phyloP scores from a whole-genome alignment of 1,139 yeast species.

The Blastobotrys serpentis region DNA sequence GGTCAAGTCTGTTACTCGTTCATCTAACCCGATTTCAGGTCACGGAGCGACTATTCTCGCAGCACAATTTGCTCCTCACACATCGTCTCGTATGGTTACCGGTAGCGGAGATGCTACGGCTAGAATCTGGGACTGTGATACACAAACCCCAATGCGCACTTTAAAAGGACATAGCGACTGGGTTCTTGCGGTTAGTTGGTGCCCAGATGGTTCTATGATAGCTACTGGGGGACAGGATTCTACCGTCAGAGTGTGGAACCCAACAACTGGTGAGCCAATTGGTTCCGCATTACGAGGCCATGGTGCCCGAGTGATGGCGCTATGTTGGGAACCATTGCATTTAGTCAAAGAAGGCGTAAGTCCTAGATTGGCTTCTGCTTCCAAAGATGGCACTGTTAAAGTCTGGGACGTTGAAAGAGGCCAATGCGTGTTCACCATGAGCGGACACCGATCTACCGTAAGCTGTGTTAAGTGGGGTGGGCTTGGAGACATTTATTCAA shows the following conservation, averaged over 20 bases:
- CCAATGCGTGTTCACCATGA: conserved; percentile 64
- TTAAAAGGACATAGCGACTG: conserved; percentile 86
- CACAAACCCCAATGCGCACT: conserved; percentile 84
- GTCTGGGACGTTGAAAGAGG: conserved; percentile 88
- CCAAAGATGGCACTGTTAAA: conserved; percentile 87
- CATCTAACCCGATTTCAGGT: conserved; percentile 91
- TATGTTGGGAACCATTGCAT: conserved; percentile 95
- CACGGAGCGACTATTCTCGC: conserved; percentile 93
- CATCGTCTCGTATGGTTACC: conserved; percentile 82
- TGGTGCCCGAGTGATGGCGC: conserved; percentile 81
- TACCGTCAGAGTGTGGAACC: conserved; percentile 85
- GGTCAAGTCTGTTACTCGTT: conserved; percentile 86
- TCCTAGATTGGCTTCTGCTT: conserved; percentile 81
- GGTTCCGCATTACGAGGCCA: conserved; percentile 83
- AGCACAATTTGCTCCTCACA: conserved; percentile 89
- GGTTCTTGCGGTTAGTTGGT: conserved; percentile 92
- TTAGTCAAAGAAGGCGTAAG: conserved; percentile 58
- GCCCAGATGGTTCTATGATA: conserved; percentile 85
- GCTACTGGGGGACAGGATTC: conserved; percentile 98
- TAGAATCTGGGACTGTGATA: conserved; percentile 94
- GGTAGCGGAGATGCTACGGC: conserved; percentile 99
- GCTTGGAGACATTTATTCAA: conserved; percentile 76
- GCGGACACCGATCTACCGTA: conserved; percentile 87
- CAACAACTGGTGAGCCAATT: conserved; percentile 66
- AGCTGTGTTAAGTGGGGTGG: conserved; percentile 98